Percentiles rank a stretch among this genome's conserved stretches.
Evolutionary conservation across 768 basidiomycete species (phyloP).

Genomic region (Harrya chromipes): DNA sequence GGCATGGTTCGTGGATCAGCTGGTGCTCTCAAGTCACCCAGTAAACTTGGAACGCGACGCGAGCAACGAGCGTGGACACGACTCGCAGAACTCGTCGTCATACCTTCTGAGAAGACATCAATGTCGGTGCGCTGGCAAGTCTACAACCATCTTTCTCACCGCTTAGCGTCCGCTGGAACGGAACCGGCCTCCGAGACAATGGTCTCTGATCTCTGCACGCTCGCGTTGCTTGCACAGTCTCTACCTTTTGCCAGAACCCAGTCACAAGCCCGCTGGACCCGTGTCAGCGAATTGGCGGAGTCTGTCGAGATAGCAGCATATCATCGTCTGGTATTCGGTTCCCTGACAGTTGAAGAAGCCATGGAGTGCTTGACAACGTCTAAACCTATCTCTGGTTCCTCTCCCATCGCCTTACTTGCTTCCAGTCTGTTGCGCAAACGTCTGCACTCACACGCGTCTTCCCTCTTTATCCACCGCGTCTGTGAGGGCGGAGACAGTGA

Average conservation of each 20-base stretch:
- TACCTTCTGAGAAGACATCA: slow-evolving; percentile 28
- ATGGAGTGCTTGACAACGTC: slow-evolving; percentile 33
- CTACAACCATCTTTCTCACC: slow-evolving; percentile 48
- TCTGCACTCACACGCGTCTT: slow-evolving; percentile 49
- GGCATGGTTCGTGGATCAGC: slow-evolving; percentile 33
- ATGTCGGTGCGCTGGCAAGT: slow-evolving; percentile 47
- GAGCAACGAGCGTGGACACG: slow-evolving; percentile 51
- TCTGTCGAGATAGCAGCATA: slow-evolving; percentile 36
- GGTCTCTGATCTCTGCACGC: slow-evolving; percentile 51
- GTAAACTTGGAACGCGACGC: slow-evolving; percentile 24
- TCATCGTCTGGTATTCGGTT: slow-evolving; percentile 55
- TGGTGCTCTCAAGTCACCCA: not conserved
- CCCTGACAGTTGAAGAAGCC: slow-evolving; percentile 54
- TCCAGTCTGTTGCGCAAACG: slow-evolving; percentile 47
- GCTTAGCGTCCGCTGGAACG: not conserved
- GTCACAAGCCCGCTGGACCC: slow-evolving; percentile 45
- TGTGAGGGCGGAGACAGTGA: slow-evolving; percentile 20
- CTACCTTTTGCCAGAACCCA: slow-evolving; percentile 35
- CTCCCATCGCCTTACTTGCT: slow-evolving; percentile 52
- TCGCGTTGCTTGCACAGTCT: slow-evolving; percentile 53
- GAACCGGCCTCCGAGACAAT: slow-evolving; percentile 31
- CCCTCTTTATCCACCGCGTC: slow-evolving; percentile 51
- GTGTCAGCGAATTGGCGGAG: slow-evolving; percentile 26
- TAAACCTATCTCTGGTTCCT: slow-evolving; percentile 12
- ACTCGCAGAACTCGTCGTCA: slow-evolving; percentile 45